Evolutionary conservation across 371 early-diverging fungal species (phyloP), one percentile per base, ranked within the genome.

Genomic region (Coemansia sp.): DNA sequence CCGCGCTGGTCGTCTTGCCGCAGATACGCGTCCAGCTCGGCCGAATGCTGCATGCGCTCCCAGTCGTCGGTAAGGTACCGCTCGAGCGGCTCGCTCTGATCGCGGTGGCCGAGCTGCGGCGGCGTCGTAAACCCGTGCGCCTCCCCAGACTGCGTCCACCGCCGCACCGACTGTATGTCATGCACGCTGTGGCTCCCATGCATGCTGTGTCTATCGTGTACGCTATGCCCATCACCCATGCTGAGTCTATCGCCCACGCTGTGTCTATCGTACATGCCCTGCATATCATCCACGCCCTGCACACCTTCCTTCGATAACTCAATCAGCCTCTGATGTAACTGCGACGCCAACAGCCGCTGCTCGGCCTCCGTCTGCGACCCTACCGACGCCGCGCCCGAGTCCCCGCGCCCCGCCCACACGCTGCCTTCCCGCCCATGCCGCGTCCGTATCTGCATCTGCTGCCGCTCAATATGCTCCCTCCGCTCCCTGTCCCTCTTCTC

Each of bases 1-100:
- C 85, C 85, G 40, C 81, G 82, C 31, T 82, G 84, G 7, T 57
- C 37, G n/a, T 37, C 57, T 22, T 58, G 59, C 40, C 21, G 26
- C 34, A 61, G 31, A 14, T 70, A 61, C 24, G 40, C 47, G 22
- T 70, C 64, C 48, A 67, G 54, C 42, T 74, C 80, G 4, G 71
- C 65, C 16, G 69, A 27, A 31, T 66, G 68, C 65, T 69, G 78
- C 61, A 57, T 48, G 39, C 72, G 79, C 53, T 63, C 80, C 73
- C 71, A 80, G 63, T 72, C 71, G 63, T 79, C 68, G 47, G 59
- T 61, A 2, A 77, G 63, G 11, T 70, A 65, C 53, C 63, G 72
- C 51, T 78, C 72, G 47, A 75, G 65, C 8, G 61, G 58, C 57
- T 66, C 79, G 1, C 59, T 42, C 55, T 66, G 48, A 53, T 64